A percentile compares a stretch with the other conserved stretches of the same genome.
These are phyloP conservation scores for Leishmania lainsoni DNA, from an alignment of 208 protist species.

Conservation along the genomic window DNA sequence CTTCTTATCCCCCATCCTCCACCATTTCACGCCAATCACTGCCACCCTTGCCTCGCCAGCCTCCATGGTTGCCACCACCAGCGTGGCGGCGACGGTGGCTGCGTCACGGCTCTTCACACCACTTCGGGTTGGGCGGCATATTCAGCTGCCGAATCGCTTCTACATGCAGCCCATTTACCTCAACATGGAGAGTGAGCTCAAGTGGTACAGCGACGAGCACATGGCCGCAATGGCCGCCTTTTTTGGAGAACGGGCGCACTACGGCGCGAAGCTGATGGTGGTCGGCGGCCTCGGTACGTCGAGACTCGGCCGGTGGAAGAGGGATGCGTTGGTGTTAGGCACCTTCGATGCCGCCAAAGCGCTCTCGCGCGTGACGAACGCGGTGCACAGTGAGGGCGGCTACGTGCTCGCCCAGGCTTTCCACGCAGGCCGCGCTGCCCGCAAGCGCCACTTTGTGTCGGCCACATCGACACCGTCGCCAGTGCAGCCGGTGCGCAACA, in stretches of 20 bases:
- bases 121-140: slow-evolving; percentile 49
- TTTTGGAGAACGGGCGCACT: slow-evolving; percentile 81
- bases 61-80: neutral
- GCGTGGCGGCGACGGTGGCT: neutral
- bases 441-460: slow-evolving; percentile 56
- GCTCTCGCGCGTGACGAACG: slow-evolving; percentile 79
- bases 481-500: slow-evolving; percentile 65
- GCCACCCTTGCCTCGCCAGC: slow-evolving; percentile 2
- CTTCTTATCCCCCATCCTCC: neutral
- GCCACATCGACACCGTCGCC: slow-evolving; percentile 55
- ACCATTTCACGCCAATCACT: slow-evolving; percentile 6
- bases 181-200: slow-evolving; percentile 81
- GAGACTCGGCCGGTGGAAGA: slow-evolving; percentile 72
- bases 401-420: slow-evolving; percentile 93
- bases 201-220: slow-evolving; percentile 52
- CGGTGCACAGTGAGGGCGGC: slow-evolving; percentile 86
- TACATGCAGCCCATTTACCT: slow-evolving; percentile 88
- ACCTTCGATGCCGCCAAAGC: slow-evolving; percentile 73
- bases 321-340: slow-evolving; percentile 74
- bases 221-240: slow-evolving; percentile 83
- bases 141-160: slow-evolving; percentile 80
- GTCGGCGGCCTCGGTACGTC: slow-evolving; percentile 90
- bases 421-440: slow-evolving; percentile 86
- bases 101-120: slow-evolving; percentile 57
- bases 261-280: slow-evolving; percentile 89